These are phyloP conservation scores for Gastrolobium villosum DNA, from an alignment of 306 rosid genomes.

Conservation along the genomic window DNA sequence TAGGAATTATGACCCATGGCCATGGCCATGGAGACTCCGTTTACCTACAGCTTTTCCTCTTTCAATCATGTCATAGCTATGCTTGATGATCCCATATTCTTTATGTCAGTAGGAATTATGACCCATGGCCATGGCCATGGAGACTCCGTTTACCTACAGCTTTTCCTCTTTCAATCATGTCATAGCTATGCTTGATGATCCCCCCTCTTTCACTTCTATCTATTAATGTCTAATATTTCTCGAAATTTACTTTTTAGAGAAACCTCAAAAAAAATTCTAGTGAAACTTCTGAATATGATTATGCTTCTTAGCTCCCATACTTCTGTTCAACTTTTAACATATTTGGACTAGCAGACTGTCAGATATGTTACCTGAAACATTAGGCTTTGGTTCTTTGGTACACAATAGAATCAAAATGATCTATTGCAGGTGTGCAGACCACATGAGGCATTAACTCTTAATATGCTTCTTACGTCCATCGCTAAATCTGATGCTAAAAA, in stretches of 20 bases:
- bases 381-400: neutral
- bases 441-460: constrained; percentile 4
- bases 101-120: neutral
- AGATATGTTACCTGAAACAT: constrained; percentile 7
- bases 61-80: neutral
- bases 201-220: neutral
- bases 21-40: neutral
- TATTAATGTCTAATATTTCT: neutral
- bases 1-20: neutral
- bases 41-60: neutral
- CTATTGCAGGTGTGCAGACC: constrained; percentile 20
- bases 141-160: neutral
- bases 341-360: neutral
- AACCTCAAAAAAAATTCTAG: neutral
- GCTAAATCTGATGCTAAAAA: neutral
- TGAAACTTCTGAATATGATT: constrained; percentile 5
- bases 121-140: neutral
- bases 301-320: neutral
- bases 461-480: neutral
- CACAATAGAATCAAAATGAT: neutral
- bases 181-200: neutral
- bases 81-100: neutral
- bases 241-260: neutral
- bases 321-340: neutral
- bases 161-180: neutral